phyloP scores from a whole-genome alignment of 768 basidiomycete species.

The Serpula lacrymans region DNA sequence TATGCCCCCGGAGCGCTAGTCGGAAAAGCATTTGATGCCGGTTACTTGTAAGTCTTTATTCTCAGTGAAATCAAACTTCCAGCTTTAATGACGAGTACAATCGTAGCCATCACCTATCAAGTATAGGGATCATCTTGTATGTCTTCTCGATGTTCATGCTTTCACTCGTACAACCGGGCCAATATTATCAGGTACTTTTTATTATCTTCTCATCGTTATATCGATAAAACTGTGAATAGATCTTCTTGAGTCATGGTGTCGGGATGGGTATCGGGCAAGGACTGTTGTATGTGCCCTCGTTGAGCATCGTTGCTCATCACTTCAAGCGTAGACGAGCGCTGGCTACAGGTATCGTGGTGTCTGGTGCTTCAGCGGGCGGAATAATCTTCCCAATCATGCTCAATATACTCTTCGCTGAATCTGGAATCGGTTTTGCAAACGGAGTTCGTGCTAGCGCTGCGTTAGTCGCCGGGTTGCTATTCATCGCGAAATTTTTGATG shows the following conservation, averaged over 20 bases:
- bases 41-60: constrained; percentile 39
- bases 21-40: constrained; percentile 45
- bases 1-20: constrained; percentile 43
- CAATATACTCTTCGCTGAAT: constrained; percentile 39
- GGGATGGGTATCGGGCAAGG: constrained; percentile 27
- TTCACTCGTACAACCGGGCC: constrained; percentile 18
- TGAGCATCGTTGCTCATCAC: constrained; percentile 31
- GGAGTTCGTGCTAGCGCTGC: constrained; percentile 41
- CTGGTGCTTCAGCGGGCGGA: constrained; percentile 44
- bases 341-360: constrained; percentile 34
- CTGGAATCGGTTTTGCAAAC: constrained; percentile 42
- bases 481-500: constrained; percentile 17
- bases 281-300: constrained; percentile 22
- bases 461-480: constrained; percentile 35
- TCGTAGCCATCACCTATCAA: too few relatives aligned
- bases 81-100: too few relatives aligned
- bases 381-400: constrained; percentile 51
- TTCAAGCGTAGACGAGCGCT: constrained; percentile 32
- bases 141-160: constrained; percentile 11
- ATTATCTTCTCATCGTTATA: too few relatives aligned
- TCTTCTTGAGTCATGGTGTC: constrained; percentile 28
- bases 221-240: too few relatives aligned
- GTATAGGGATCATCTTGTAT: neutral
- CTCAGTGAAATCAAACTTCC: too few relatives aligned
- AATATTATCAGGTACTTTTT: constrained; percentile 27